These are phyloP conservation scores for Podospora bellae-mahoneyi DNA, from an alignment of 495 filamentous ascomycete species.

Conservation along the genomic window DNA sequence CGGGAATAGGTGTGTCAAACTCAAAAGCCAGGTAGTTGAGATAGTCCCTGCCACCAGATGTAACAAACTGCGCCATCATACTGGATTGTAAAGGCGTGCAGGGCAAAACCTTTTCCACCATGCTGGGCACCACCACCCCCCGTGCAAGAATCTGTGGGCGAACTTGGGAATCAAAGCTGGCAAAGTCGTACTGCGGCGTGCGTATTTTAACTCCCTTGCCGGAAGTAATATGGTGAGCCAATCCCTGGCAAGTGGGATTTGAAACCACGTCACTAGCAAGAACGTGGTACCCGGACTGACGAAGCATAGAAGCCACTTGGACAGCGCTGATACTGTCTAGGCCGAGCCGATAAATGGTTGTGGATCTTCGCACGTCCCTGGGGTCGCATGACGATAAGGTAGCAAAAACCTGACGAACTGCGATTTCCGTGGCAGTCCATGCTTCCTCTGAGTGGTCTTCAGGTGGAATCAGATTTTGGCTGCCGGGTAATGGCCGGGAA, in stretches of 20 bases:
- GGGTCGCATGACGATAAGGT: conserved; percentile 49
- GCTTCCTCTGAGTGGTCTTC: conserved; percentile 8
- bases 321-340: conserved; percentile 87
- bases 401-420: conserved; percentile 56
- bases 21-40: conserved; percentile 57
- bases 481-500: background rate
- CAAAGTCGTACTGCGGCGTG: conserved; percentile 42
- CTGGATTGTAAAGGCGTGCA: conserved; percentile 63
- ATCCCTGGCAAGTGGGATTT: conserved; percentile 46
- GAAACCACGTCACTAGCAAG: conserved; percentile 67
- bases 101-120: conserved; percentile 51
- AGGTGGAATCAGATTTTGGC: background rate
- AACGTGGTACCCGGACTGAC: conserved; percentile 53
- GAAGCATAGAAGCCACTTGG: conserved; percentile 64
- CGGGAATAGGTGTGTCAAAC: conserved; percentile 27
- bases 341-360: conserved; percentile 78
- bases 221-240: conserved; percentile 23
- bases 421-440: conserved; percentile 51
- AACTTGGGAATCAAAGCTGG: conserved; percentile 34
- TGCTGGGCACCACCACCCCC: background rate
- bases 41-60: conserved; percentile 55
- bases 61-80: conserved; percentile 60
- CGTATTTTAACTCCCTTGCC: background rate
- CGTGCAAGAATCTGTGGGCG: conserved; percentile 23
- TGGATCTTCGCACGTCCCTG: conserved; percentile 53